Evolutionary conservation across 352 stramenopile species (phyloP).

Genomic region (Pythium plurisporium): DNA sequence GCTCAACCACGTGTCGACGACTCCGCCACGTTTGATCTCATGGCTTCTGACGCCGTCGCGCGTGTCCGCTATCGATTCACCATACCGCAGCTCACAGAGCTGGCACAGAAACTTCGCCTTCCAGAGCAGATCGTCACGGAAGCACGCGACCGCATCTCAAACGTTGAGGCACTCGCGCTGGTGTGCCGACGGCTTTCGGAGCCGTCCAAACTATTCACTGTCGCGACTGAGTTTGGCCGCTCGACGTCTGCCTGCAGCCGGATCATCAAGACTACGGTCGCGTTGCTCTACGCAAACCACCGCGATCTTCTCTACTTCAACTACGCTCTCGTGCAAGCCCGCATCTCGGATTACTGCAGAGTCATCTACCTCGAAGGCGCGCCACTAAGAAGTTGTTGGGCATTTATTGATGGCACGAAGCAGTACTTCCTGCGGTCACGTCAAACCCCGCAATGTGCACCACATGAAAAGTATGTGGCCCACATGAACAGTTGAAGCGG

Average conservation of each 20-base stretch:
- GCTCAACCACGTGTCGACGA: background rate
- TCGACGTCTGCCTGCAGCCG: background rate
- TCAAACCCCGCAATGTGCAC: no score
- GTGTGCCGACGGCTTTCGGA: background rate
- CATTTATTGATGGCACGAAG: slow-evolving; percentile 4
- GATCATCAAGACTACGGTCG: background rate
- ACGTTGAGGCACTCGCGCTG: background rate
- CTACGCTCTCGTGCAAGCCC: background rate
- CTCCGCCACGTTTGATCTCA: background rate
- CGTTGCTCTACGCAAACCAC: background rate
- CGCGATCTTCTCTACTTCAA: background rate
- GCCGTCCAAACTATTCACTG: background rate
- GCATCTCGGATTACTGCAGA: background rate
- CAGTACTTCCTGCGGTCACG: no score
- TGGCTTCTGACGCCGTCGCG: background rate
- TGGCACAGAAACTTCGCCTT: background rate
- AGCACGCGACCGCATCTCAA: background rate
- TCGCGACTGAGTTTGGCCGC: background rate
- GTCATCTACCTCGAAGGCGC: background rate
- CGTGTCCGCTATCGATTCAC: background rate
- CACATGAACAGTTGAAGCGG: slow-evolving; percentile 13
- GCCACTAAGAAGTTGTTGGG: background rate
- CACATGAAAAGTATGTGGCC: no score
- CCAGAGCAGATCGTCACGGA: background rate
- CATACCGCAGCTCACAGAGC: background rate